These are phyloP conservation scores for Pseudopediastrum boryanum DNA, from an alignment of 139 green algal species.

Conservation along the genomic window DNA sequence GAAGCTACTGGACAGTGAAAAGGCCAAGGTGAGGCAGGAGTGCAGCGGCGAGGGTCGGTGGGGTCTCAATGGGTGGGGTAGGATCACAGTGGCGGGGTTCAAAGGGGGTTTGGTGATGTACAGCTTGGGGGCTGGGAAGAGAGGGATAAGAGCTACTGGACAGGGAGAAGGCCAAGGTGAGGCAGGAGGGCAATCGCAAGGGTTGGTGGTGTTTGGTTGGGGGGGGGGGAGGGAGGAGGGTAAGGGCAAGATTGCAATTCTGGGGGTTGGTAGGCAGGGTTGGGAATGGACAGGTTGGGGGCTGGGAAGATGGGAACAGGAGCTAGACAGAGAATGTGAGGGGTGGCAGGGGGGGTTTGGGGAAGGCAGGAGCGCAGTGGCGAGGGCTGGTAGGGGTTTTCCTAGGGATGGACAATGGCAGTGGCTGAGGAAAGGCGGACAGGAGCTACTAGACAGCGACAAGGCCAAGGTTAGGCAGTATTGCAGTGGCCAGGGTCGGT, in stretches of 20 bases:
- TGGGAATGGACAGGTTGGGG: too few species aligned
- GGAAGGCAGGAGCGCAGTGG: conserved; percentile 48
- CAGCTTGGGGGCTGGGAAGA: conserved; percentile 54
- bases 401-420: too few species aligned
- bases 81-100: too few species aligned
- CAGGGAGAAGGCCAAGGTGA: conserved; percentile 50
- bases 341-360: conserved; percentile 45
- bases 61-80: too few species aligned
- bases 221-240: too few species aligned
- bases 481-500: too few species aligned
- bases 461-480: not conserved
- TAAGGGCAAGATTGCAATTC: too few species aligned
- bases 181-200: conserved; percentile 49
- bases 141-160: conserved; percentile 68
- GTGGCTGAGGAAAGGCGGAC: not conserved
- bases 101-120: too few species aligned
- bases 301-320: conserved; percentile 55
- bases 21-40: conserved; percentile 48
- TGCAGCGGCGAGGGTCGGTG: too few species aligned
- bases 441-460: not conserved
- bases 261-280: too few species aligned
- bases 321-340: conserved; percentile 66
- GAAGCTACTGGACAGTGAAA: conserved; percentile 64
- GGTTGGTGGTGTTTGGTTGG: too few species aligned
- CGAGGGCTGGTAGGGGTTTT: too few species aligned